Evolutionary conservation across 331 rosid genomes (phyloP).

Genomic region (Dryas integrifolia): DNA sequence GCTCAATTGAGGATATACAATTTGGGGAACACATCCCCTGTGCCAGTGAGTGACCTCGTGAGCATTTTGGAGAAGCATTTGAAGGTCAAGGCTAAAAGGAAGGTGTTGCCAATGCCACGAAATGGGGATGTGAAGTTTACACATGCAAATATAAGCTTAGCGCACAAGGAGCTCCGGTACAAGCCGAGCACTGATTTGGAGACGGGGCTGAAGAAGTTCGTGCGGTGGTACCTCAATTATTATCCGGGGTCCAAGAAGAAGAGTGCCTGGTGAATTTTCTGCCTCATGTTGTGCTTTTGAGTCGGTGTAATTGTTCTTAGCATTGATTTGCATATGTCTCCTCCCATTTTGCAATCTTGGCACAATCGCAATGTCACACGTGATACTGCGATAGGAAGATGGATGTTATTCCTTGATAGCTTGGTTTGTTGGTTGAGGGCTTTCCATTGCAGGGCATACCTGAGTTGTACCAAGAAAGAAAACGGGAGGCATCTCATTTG

Average conservation of each 20-base stretch:
- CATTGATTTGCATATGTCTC: slow-evolving; percentile 22
- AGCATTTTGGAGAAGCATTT: slow-evolving; percentile 73
- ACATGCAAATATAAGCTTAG: slow-evolving; percentile 75
- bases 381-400: slow-evolving; percentile 12
- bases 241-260: slow-evolving; percentile 43
- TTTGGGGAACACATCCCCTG: slow-evolving; percentile 76
- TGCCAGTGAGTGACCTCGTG: slow-evolving; percentile 71
- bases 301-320: slow-evolving; percentile 10
- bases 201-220: slow-evolving; percentile 76
- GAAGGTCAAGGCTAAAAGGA: slow-evolving; percentile 69
- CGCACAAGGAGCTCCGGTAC: slow-evolving; percentile 61
- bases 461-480: slow-evolving; percentile 31
- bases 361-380: slow-evolving; percentile 14
- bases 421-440: slow-evolving; percentile 23
- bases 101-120: slow-evolving; percentile 61
- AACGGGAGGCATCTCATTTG: slow-evolving; percentile 20
- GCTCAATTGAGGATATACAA: slow-evolving; percentile 76
- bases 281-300: slow-evolving; percentile 14
- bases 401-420: slow-evolving; percentile 8
- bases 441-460: slow-evolving; percentile 26
- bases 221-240: slow-evolving; percentile 62
- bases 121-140: slow-evolving; percentile 86
- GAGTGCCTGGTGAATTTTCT: slow-evolving; percentile 53
- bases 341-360: slow-evolving; percentile 18
- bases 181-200: slow-evolving; percentile 67